Evolutionary conservation across 257 asterid genomes (phyloP).

Genomic region (Plantago ovata): DNA sequence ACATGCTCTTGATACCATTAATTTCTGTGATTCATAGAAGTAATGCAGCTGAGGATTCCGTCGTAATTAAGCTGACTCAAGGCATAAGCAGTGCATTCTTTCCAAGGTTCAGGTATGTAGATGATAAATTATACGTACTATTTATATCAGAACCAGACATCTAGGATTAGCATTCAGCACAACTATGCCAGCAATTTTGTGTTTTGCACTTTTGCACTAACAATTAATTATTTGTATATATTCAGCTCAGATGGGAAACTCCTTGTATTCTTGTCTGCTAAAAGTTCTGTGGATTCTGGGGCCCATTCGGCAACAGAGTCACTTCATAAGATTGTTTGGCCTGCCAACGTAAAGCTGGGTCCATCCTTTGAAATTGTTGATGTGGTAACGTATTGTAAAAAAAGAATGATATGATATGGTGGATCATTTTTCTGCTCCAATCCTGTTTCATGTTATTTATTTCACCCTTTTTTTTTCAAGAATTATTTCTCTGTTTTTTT

Average conservation of each 20-base stretch:
- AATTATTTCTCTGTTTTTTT: slow-evolving; percentile 6
- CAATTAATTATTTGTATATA: slow-evolving; percentile 11
- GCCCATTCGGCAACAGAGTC: slow-evolving; percentile 82
- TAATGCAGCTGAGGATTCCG: slow-evolving; percentile 39
- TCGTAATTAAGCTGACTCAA: slow-evolving; percentile 45
- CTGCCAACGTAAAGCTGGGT: slow-evolving; percentile 45
- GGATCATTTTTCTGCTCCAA: not conserved
- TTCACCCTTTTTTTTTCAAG: too few species aligned
- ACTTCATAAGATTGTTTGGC: slow-evolving; percentile 83
- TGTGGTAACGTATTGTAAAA: slow-evolving; percentile 50
- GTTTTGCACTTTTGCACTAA: not conserved
- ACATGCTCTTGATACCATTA: slow-evolving; percentile 20
- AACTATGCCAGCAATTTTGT: slow-evolving; percentile 3
- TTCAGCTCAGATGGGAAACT: slow-evolving; percentile 79
- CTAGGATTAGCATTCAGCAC: not conserved
- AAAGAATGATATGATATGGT: too few species aligned
- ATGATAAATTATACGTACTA: not conserved
- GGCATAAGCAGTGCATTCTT: slow-evolving; percentile 74
- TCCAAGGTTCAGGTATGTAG: slow-evolving; percentile 76
- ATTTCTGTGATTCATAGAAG: slow-evolving; percentile 30
- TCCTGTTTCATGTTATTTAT: too few species aligned
- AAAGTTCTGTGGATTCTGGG: slow-evolving; percentile 74
- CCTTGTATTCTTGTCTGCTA: slow-evolving; percentile 78
- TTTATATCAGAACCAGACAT: not conserved
- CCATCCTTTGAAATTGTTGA: slow-evolving; percentile 45